Evolutionary conservation across 179 eudicot species (phyloP).

Genomic region (Nepenthes alata): DNA sequence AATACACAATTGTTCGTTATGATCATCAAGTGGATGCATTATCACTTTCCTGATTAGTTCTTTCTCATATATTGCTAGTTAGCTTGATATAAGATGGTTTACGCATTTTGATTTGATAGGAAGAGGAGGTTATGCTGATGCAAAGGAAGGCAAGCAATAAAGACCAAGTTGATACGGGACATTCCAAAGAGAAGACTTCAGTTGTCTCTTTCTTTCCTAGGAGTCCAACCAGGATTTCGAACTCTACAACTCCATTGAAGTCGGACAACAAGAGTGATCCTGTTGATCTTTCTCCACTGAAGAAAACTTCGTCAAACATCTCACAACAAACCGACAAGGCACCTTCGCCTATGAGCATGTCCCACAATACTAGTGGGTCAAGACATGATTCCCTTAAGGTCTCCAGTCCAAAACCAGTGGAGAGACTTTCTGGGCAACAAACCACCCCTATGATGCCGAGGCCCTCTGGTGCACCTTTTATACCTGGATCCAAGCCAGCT

Average conservation of each 20-base stretch:
- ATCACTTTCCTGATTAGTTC: no score
- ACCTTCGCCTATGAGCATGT: slow-evolving; percentile 8
- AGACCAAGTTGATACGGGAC: slow-evolving; percentile 18
- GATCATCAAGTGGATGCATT: no score
- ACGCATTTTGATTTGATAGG: slow-evolving; percentile 16
- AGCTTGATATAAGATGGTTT: not conserved
- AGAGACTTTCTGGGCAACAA: slow-evolving; percentile 33
- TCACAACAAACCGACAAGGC: slow-evolving; percentile 14
- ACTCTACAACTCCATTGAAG: slow-evolving; percentile 17
- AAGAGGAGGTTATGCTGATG: slow-evolving; percentile 32
- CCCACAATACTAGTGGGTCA: slow-evolving; percentile 20
- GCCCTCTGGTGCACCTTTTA: slow-evolving; percentile 72
- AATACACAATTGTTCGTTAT: no score
- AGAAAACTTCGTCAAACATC: slow-evolving; percentile 26
- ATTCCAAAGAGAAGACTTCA: slow-evolving; percentile 23
- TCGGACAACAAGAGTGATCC: slow-evolving; percentile 14
- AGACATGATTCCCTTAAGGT: slow-evolving; percentile 22
- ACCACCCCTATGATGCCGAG: slow-evolving; percentile 38
- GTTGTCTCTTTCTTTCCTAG: slow-evolving; percentile 11
- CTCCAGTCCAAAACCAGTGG: slow-evolving; percentile 28
- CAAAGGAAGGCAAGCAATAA: slow-evolving; percentile 36
- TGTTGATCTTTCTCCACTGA: slow-evolving; percentile 18
- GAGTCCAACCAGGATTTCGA: slow-evolving; percentile 34
- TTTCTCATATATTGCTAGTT: not conserved
- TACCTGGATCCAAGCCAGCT: slow-evolving; percentile 32